Base-by-base conservation (phyloP, 2,329 filamentous ascomycete genomes). In the Exophiala lecanii-corni region DNA sequence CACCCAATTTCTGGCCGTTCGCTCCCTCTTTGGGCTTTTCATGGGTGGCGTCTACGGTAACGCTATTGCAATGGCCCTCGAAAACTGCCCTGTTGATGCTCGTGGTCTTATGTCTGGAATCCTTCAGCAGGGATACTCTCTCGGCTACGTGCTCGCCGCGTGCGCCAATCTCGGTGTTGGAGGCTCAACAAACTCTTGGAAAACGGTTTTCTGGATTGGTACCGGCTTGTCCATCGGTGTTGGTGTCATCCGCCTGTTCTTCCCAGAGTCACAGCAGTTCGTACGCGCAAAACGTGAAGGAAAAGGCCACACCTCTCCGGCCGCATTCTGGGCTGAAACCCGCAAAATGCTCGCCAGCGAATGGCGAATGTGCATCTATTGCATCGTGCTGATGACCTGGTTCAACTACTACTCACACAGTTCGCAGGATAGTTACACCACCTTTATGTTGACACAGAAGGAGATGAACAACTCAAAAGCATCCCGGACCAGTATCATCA, bases 21-120 rank as follows among this genome's bases (percentile, higher is more conserved):
- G 85, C 38, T 78, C 78, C 49, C 65, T 88, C 9, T 89, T 88
- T 55, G 85, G 85, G 15, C 68, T 89, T 9, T 86, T 86, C 63
- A 89, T 89, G 84, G 85, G 84, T 26, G 85, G 85, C 54, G 80
- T 89, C 9, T 88, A 87, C 62, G 85, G 84, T 25, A 86, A 87
- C 56, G 83, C 84, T 25, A 82, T 86, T 33, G 82, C 83, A 36
- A 89, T 86, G 78, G 83, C 84, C 1, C 70, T 89, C 6, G 85
- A 89, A 59, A 85, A 87, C 57, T 77, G 81, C 47, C 84, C 83
- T 3, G 63, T 69, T 35, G 78, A 85, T 43, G 81, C 85, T 5
- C 75, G 86, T 60, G 87, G 87, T 55, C 70, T 92, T 26, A 86
- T 92, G 76, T 86, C 82, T 10, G 87, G 86, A 41, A 84, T 92